Evolutionary conservation across 257 asterid genomes (phyloP).

Genomic region (Fraxinus excelsior): DNA sequence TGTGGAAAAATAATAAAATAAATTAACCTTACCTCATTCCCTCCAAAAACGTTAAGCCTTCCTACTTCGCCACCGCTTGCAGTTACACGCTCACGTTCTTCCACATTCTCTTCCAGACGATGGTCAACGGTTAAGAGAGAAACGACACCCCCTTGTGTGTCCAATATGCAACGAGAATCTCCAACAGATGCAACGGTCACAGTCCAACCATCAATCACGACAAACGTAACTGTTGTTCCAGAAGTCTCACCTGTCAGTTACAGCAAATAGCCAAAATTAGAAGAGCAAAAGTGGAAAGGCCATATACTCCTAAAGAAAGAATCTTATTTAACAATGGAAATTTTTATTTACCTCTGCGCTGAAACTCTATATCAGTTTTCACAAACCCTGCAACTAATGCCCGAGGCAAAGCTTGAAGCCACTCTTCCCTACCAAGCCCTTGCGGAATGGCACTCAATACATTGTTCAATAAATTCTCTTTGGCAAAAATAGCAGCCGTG

Average conservation of each 20-base stretch:
- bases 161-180: conserved; percentile 95
- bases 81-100: conserved; percentile 92
- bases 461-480: conserved; percentile 81
- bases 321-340: background rate
- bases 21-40: conserved; percentile 63
- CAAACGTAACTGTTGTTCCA: conserved; percentile 96
- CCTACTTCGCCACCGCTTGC: conserved; percentile 99
- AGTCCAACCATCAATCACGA: conserved; percentile 94
- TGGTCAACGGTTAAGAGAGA: conserved; percentile 92
- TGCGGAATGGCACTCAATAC: conserved; percentile 88
- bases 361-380: conserved; percentile 95
- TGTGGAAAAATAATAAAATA: conserved; percentile 12
- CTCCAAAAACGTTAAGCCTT: conserved; percentile 89
- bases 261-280: conserved; percentile 27
- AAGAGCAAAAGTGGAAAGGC: conserved; percentile 16
- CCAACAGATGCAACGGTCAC: conserved; percentile 99
- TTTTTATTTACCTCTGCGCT: conserved; percentile 59
- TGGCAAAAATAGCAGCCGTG: conserved; percentile 96
- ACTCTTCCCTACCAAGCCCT: conserved; percentile 75
- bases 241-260: conserved; percentile 84
- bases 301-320: conserved; percentile 5
- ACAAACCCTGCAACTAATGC: conserved; percentile 98
- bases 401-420: conserved; percentile 97
- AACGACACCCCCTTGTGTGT: conserved; percentile 89
- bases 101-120: conserved; percentile 89